Evolutionary conservation across 1,284 basidiomycete species (phyloP), one percentile per base, ranked within the genome.

Genomic region (Cutaneotrichosporon cavernicola): DNA sequence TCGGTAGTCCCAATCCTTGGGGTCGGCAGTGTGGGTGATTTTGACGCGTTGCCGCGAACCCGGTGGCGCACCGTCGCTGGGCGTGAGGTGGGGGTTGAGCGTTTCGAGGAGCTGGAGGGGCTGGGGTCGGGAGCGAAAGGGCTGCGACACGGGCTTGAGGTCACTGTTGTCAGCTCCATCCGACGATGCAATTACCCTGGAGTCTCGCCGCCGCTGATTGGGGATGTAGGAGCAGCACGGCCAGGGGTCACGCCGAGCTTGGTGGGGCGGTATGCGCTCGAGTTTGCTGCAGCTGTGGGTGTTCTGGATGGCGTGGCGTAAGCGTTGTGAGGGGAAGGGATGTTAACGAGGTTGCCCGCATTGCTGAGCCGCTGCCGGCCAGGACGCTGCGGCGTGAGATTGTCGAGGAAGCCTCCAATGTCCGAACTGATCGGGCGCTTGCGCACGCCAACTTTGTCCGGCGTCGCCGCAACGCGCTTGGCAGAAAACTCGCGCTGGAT

Each of bases 1-100:
- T 34, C 90, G 86, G 81, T 94, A 79, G 66, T 73, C 73, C 70
- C 70, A 79, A 11, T 68, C 57, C 55, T 72, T 71, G 0, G 74
- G 68, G 55, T 78, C 71, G 9, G 70, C 65, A 0, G 69, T 64
- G 13, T 73, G 65, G 4, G 68, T 62, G 5, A 80, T 63, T 2
- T 49, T 34, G 57, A 79, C 70, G 21, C 79, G 70, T 0, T 71
- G 60, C 38, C 66, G 66, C 7, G 74, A 70, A 14, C 50, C 62
- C 0, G 60, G 34, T 0, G 65, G 65, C 5, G 65, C 64, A 16
- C 71, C 68, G 2, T 64, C 21, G 14, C 67, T 58, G 4, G 63
- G 18, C 10, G 70, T 59, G 0, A 82, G 69, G 52, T 81, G 78
- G 9, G 72, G 63, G 60, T 82, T 81, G 61, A 82, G 72, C 0